phyloP scores from a whole-genome alignment of 371 early-diverging fungal species.

The Blakeslea trispora region DNA sequence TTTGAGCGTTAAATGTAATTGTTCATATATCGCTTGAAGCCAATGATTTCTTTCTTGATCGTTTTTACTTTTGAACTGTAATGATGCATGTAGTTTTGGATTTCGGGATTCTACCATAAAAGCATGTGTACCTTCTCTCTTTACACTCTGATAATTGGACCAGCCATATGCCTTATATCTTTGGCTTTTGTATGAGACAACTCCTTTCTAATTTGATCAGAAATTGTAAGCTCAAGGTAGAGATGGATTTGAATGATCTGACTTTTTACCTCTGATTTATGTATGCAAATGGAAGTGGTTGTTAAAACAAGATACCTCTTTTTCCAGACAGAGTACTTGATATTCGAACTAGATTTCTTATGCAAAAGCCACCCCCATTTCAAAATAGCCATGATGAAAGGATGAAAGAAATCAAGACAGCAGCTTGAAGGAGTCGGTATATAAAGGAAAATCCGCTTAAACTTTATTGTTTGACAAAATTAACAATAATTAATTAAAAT shows the following conservation, averaged over 20 bases:
- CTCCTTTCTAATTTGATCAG: slow-evolving; percentile 15
- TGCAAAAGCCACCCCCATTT: slow-evolving; percentile 14
- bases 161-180: slow-evolving; percentile 1
- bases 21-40: slow-evolving; percentile 8
- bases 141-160: slow-evolving; percentile 4
- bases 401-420: not conserved
- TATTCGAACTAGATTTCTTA: slow-evolving; percentile 2
- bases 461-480: too few relatives aligned
- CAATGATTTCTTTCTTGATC: slow-evolving; percentile 10
- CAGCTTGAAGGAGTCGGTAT: too few relatives aligned
- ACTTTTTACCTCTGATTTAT: slow-evolving; percentile 12
- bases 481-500: too few relatives aligned
- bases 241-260: too few relatives aligned
- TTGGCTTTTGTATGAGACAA: not conserved
- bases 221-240: too few relatives aligned
- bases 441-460: too few relatives aligned
- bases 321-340: slow-evolving; percentile 11
- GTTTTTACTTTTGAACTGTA: slow-evolving; percentile 7
- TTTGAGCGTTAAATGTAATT: slow-evolving; percentile 3
- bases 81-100: not conserved
- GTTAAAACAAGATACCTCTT: slow-evolving; percentile 9
- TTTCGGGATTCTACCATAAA: slow-evolving; percentile 8
- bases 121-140: not conserved
- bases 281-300: slow-evolving; percentile 13
- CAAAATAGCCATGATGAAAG: slow-evolving; percentile 3